Percentiles rank a stretch among this genome's conserved stretches.
Conservation (phyloP, 306 rosid genomes). For the Glycine latifolia region DNA sequence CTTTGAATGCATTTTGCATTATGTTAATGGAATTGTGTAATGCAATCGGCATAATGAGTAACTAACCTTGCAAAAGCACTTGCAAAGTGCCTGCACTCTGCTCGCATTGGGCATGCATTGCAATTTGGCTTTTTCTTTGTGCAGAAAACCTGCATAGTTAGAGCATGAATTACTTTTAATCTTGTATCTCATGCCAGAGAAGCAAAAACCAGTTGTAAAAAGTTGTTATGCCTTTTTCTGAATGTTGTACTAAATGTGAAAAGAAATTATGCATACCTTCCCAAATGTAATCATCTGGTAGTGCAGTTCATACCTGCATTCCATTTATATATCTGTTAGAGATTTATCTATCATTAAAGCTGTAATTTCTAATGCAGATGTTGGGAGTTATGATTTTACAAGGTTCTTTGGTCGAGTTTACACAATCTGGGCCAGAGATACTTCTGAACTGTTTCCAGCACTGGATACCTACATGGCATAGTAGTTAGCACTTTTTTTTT, state of each 20-base stretch:
- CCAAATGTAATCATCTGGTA: constrained; percentile 98
- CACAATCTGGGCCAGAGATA: constrained; percentile 99
- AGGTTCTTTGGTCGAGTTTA: constrained; percentile 90
- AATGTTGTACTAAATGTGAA: constrained; percentile 18
- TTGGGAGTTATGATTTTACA: constrained; percentile 60
- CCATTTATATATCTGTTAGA: constrained; percentile 46
- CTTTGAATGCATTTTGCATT: constrained; percentile 29
- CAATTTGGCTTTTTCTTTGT: constrained; percentile 93
- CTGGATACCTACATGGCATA: constrained; percentile 73
- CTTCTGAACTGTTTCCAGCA: constrained; percentile 90
- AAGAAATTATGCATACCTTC: constrained; percentile 62
- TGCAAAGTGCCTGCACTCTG: constrained; percentile 97
- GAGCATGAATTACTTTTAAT: constrained; percentile 43
- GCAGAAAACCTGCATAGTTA: constrained; percentile 84
- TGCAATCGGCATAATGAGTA: constrained; percentile 25
- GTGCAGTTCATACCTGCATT: constrained; percentile 88
- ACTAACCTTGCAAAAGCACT: constrained; percentile 98
- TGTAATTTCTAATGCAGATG: constrained; percentile 24
- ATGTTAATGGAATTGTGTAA: constrained; percentile 39
- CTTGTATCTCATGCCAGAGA: constrained; percentile 17
- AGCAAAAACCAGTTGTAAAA: constrained; percentile 35
- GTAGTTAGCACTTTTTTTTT: constrained; percentile 48
- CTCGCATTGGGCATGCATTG: constrained; percentile 98
- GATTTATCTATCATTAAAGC: constrained; percentile 33
- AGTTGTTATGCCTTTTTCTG: constrained; percentile 7